Base-by-base conservation (phyloP, 495 filamentous ascomycete genomes). In the Neurospora sp. region DNA sequence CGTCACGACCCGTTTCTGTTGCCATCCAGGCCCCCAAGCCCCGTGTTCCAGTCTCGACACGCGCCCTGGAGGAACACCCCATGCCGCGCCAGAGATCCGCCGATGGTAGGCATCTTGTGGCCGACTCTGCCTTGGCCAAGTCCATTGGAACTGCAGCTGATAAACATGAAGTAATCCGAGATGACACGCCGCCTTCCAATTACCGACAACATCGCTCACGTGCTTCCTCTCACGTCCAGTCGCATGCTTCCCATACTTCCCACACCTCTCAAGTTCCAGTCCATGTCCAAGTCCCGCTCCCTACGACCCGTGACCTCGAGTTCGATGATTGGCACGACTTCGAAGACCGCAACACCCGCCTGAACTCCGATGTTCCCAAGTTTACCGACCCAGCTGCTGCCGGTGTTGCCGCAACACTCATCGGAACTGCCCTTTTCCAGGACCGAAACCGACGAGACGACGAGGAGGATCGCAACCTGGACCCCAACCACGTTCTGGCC, bases 11-110 rank as follows among this genome's bases (percentile, higher is more conserved):
- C 6, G 80, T 42, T 73, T 81, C 78, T 69, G 77, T 81, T 61
- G 77, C 74, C 70, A 86, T 83, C 78, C 88, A 82, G 70, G 85
- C 85, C 10, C 85, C 85, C 9, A 83, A 80, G 71, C 84, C 84
- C 16, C 77, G 81, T 68, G 76, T 79, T 11, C 81, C 83, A 4
- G 79, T 85, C 9, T 81, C 82, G n/a, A 78, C 76, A 9, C 82
- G 78, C 39, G 78, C 82, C n/a, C 75, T 84, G 40, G 83, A 85
- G 20, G 78, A 83, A 37, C 73, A 78, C 39, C 74, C 72, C 20
- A 69, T 72, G 5, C 71, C 69, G 46, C 71, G 74, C 69, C 71
- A 53, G n/a, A 71, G 48, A 42, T 42, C 71, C 12, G 18, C 42
- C 0, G 77, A 79, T 18, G 69, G 73, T 11, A 71, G 65, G 40